Base-by-base conservation (phyloP, 2,329 filamentous ascomycete genomes). In the Trichoderma koningii region DNA sequence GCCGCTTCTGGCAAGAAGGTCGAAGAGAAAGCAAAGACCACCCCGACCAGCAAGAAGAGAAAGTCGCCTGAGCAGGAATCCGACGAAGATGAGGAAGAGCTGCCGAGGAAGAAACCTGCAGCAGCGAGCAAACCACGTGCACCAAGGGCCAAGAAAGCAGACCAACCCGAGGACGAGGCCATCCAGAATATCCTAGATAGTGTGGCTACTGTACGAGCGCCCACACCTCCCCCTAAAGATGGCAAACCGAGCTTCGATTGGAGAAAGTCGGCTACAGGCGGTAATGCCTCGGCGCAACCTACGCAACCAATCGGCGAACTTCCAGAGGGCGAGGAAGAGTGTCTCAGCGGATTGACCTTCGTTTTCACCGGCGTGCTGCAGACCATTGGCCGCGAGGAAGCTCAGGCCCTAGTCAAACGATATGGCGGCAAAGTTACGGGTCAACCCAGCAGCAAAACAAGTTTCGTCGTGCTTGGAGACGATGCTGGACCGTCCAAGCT, bases 401-500 rank as follows among this genome's bases (percentile, higher is more conserved):
- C 87, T 1, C 89, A 93, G 69, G 88, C 85, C 50, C 81, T 99
- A 19, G 92, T 98, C 64, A 99, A 99, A 76, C 87, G 89, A 68
- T 96, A 97, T 75, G 96, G 95, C 48, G 95, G 95, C 61, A 98
- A 97, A 77, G 88, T 97, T 26, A 96, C 90, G 10, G 83, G 82
- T 10, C 89, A 87, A 5, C 95, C 96, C 21, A 98, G 94, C 74
- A 90, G 89, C 73, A 98, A 97, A 77, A 99, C 96, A 0, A 95
- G 85, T 72, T 99, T 92, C 73, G 93, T 99, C 52, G 91, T 99
- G 17, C 84, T 99, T 3, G 95, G 95, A 50, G 85, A 85, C 28
- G 95, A 98, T 75, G 95, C 96, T 26, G 95, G 95, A 0, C 95
- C 95, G 1, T 96, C 90, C 77, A 99, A 99, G 75, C 82, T 99